A percentile compares a stretch with the other conserved stretches of the same genome.
Conservation (phyloP, 2,329 filamentous ascomycete species). For the Plectosphaerella sp. region DNA sequence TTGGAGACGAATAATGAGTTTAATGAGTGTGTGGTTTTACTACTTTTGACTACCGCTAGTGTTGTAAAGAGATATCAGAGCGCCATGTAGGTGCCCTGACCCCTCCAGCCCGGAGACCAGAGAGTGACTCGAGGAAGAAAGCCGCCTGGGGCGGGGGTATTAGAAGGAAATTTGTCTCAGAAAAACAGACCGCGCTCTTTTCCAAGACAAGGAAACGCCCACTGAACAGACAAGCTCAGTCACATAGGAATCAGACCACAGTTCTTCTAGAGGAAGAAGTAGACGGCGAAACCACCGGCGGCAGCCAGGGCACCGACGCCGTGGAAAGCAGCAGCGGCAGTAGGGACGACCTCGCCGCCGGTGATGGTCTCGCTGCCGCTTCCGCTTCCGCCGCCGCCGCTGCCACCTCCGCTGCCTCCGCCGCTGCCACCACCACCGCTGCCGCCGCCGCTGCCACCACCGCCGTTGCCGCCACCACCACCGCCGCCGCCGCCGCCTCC, state of each 20-base stretch:
- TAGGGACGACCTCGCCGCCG: constrained; percentile 13
- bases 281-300: constrained; percentile 32
- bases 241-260: too few species aligned
- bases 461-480: neutral
- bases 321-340: constrained; percentile 21
- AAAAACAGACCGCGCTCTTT: too few species aligned
- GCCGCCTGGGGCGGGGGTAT: too few species aligned
- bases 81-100: too few species aligned
- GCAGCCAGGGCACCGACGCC: constrained; percentile 28
- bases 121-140: too few species aligned
- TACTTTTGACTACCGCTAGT: too few species aligned
- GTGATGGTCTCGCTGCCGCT: constrained; percentile 6
- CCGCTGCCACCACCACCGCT: neutral
- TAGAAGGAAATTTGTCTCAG: too few species aligned
- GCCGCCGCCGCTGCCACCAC: neutral
- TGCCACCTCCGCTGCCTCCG: neutral
- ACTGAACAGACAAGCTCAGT: constrained; percentile 19
- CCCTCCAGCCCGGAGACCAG: too few species aligned
- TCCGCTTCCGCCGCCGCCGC: neutral
- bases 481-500: neutral
- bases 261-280: constrained; percentile 31
- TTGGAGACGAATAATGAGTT: neutral
- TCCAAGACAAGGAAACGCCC: too few species aligned
- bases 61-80: too few species aligned
- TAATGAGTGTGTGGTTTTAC: neutral